phyloP scores from a whole-genome alignment of 2,329 filamentous ascomycete species.

The Reticulascus tulasneorum region DNA sequence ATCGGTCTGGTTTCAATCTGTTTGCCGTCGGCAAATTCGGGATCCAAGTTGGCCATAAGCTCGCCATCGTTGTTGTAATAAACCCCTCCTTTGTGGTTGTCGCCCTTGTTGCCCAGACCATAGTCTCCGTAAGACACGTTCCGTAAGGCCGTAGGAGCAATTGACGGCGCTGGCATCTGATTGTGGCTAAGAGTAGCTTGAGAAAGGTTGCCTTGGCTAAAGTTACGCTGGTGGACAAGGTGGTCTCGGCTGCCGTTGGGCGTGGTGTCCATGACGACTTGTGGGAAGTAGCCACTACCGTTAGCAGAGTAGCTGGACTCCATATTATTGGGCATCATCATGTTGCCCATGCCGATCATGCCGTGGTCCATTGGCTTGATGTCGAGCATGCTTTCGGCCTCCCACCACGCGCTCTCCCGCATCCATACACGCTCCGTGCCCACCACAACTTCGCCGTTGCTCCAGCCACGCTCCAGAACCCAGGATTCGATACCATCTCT shows the following conservation, averaged over 20 bases:
- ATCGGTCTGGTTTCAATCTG: slow-evolving; percentile 68
- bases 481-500: slow-evolving; percentile 91
- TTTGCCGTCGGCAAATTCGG: slow-evolving; percentile 73
- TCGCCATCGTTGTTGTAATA: slow-evolving; percentile 71
- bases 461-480: slow-evolving; percentile 94
- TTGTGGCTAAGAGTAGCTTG: slow-evolving; percentile 45
- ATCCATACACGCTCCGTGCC: slow-evolving; percentile 95
- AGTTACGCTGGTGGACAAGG: slow-evolving; percentile 57
- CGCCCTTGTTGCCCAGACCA: slow-evolving; percentile 81
- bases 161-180: slow-evolving; percentile 51
- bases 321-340: slow-evolving; percentile 50
- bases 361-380: slow-evolving; percentile 62
- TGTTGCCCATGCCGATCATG: slow-evolving; percentile 23
- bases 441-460: slow-evolving; percentile 91
- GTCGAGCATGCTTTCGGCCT: slow-evolving; percentile 94
- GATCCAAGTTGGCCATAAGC: slow-evolving; percentile 66
- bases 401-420: slow-evolving; percentile 93
- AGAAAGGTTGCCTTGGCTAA: slow-evolving; percentile 53
- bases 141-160: slow-evolving; percentile 51
- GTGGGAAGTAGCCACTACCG: slow-evolving; percentile 67
- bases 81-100: slow-evolving; percentile 67
- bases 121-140: slow-evolving; percentile 72
- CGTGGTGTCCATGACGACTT: slow-evolving; percentile 55
- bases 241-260: slow-evolving; percentile 70
- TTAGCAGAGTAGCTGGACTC: slow-evolving; percentile 69